phyloP scores from a whole-genome alignment of 257 asterid genomes.

The Eucommia ulmoides region DNA sequence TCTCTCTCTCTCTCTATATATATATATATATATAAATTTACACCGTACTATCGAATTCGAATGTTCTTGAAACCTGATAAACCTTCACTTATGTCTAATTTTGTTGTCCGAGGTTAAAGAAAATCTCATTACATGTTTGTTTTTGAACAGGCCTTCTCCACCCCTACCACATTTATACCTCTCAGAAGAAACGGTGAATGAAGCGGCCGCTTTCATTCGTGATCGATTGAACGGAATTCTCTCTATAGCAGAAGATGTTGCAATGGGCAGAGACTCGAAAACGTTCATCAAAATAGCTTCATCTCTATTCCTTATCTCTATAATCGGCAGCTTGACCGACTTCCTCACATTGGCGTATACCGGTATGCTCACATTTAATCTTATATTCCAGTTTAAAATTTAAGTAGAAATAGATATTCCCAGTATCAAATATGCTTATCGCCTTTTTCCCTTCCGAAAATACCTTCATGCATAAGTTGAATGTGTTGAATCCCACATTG shows the following conservation, averaged over 20 bases:
- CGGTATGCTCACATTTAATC: conserved; percentile 27
- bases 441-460: no score
- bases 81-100: no score
- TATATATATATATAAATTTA: no score
- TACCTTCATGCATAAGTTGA: no score
- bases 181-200: conserved; percentile 52
- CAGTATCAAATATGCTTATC: not conserved
- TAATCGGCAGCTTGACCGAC: conserved; percentile 41
- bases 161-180: conserved; percentile 65
- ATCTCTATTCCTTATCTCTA: conserved; percentile 28
- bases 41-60: no score
- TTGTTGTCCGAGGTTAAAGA: no score
- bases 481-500: no score
- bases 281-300: conserved; percentile 41
- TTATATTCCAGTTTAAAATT: not conserved
- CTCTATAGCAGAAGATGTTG: conserved; percentile 44
- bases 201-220: conserved; percentile 33
- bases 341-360: conserved; percentile 47
- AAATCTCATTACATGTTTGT: not conserved
- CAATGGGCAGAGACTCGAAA: conserved; percentile 54
- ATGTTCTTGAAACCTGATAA: no score
- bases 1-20: no score
- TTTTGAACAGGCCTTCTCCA: conserved; percentile 67
- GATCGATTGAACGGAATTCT: conserved; percentile 37
- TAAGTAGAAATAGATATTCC: no score